A percentile compares a stretch with the other conserved stretches of the same genome.
Evolutionary conservation across 2,329 filamentous ascomycete species (phyloP).

Genomic region (Macrophomina tecta): DNA sequence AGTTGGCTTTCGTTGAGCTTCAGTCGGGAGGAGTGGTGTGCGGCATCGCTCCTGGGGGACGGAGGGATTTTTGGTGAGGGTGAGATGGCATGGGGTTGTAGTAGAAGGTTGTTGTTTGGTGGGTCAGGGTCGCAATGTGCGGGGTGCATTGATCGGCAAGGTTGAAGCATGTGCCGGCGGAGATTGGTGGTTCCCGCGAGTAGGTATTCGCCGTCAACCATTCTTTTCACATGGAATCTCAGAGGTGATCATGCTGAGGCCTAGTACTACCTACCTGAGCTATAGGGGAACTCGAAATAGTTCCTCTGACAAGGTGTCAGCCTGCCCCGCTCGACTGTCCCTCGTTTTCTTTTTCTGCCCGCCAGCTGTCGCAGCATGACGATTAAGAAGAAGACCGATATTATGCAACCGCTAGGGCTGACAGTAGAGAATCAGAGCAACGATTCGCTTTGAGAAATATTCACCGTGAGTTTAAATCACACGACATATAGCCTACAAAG

Average conservation of each 20-base stretch:
- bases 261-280: no score
- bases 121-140: constrained; percentile 22
- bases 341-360: no score
- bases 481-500: neutral
- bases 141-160: constrained; percentile 12
- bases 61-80: neutral
- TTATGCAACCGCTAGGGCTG: neutral
- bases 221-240: no score
- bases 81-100: constrained; percentile 3
- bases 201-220: no score
- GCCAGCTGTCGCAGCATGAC: neutral
- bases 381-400: neutral
- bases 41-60: constrained; percentile 1
- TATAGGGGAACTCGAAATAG: no score
- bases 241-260: no score
- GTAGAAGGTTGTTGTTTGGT: constrained; percentile 1
- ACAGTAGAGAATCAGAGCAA: neutral
- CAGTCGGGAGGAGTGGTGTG: neutral
- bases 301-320: no score
- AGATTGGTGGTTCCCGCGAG: no score
- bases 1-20: neutral
- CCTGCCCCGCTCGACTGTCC: no score
- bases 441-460: neutral
- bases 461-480: neutral
- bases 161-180: constrained; percentile 1